Conservation (phyloP, 2,329 filamentous ascomycete species). For the Bipolaris zeicola region DNA sequence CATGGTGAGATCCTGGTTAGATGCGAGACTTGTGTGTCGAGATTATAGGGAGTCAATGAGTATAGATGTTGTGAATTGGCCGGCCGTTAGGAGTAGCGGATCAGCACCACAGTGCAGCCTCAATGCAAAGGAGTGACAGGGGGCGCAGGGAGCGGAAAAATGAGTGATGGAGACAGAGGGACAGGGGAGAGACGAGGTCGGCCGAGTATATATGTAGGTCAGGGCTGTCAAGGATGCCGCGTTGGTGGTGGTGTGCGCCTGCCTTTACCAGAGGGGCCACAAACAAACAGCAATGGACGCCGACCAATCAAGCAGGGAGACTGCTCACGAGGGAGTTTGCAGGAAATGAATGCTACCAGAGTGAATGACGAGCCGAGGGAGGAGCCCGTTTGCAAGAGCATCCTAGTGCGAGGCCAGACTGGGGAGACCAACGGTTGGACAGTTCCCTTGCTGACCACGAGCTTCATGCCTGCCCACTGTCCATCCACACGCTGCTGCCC, state of each 20-base stretch:
- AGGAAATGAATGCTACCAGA: background rate
- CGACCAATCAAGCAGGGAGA: slow-evolving; percentile 2
- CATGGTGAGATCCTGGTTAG: slow-evolving; percentile 26
- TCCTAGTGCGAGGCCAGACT: background rate
- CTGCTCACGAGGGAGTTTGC: background rate
- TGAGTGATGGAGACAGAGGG: slow-evolving; percentile 7
- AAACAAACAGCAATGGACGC: slow-evolving; percentile 15
- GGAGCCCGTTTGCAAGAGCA: background rate
- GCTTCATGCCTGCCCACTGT: slow-evolving; percentile 8
- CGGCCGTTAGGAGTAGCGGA: slow-evolving; percentile 24
- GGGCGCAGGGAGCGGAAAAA: slow-evolving; percentile 10
- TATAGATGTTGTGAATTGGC: slow-evolving; percentile 9
- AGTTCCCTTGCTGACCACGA: slow-evolving; percentile 2
- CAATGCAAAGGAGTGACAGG: slow-evolving; percentile 15
- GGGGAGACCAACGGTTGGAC: slow-evolving; percentile 4
- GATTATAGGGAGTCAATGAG: slow-evolving; percentile 6
- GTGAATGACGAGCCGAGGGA: slow-evolving; percentile 3
- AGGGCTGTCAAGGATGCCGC: slow-evolving; percentile 11
- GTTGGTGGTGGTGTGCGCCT: slow-evolving; percentile 15
- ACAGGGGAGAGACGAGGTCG: background rate
- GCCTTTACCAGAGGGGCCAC: slow-evolving; percentile 19
- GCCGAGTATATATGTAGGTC: slow-evolving; percentile 16
- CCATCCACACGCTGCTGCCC: background rate
- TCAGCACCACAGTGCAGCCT: slow-evolving; percentile 16
- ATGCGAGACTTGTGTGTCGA: slow-evolving; percentile 1